Conservation (phyloP, 352 stramenopile species). For the Globisporangium mamillatum region DNA sequence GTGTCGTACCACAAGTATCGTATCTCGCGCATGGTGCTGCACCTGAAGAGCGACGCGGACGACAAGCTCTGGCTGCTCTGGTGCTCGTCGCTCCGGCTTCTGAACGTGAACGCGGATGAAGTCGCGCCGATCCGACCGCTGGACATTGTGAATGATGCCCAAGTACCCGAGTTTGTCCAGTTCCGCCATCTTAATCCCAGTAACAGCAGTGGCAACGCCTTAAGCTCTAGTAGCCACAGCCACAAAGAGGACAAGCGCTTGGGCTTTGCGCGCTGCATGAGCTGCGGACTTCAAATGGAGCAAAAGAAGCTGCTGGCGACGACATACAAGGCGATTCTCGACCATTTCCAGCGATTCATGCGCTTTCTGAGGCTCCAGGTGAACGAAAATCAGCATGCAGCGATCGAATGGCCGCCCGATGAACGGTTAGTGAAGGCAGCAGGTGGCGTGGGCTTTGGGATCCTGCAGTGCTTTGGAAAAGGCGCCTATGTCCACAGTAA, state of each 20-base stretch:
- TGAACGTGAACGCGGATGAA: conserved; percentile 25
- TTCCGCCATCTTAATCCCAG: conserved; percentile 8
- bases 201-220: background rate
- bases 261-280: conserved; percentile 69
- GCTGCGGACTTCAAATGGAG: conserved; percentile 72
- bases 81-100: conserved; percentile 89
- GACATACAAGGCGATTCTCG: conserved; percentile 93
- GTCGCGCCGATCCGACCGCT: conserved; percentile 33
- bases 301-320: conserved; percentile 78
- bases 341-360: conserved; percentile 92
- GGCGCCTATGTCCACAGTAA: conserved; percentile 6
- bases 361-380: conserved; percentile 47
- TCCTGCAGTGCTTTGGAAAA: conserved; percentile 49
- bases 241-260: conserved; percentile 2
- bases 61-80: conserved; percentile 94
- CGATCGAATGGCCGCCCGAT: conserved; percentile 90
- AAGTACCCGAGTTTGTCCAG: conserved; percentile 56
- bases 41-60: conserved; percentile 93
- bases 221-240: background rate
- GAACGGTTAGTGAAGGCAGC: conserved; percentile 84
- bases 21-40: conserved; percentile 93
- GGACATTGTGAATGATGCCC: conserved; percentile 64
- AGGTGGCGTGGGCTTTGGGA: conserved; percentile 92
- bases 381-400: conserved; percentile 39
- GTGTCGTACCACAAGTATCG: conserved; percentile 90